Percentiles rank a stretch among this genome's conserved stretches.
These are phyloP conservation scores for Piromyces sp. DNA, from an alignment of 192 early-diverging fungal species.

Conservation along the genomic window DNA sequence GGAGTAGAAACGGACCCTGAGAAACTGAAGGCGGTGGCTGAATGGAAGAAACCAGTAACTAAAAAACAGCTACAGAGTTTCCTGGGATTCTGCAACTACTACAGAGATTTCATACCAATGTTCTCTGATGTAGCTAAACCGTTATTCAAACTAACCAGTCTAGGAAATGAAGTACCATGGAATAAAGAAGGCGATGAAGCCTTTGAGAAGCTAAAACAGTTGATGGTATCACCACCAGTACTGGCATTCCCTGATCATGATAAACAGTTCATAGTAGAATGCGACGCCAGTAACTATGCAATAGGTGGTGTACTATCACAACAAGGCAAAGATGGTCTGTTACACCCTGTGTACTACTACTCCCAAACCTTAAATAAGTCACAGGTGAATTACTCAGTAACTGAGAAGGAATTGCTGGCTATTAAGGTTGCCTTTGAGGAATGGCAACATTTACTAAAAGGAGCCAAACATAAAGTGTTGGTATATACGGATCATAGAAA, in stretches of 20 bases:
- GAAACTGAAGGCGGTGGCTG: conserved; percentile 8
- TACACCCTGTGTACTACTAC: conserved; percentile 1
- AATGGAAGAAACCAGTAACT: conserved; percentile 8
- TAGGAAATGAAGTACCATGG: neutral
- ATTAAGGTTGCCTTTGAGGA: conserved; percentile 6
- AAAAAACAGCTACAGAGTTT: conserved; percentile 7
- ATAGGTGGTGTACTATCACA: conserved; percentile 17
- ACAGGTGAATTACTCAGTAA: conserved; percentile 9
- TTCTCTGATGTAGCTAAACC: conserved; percentile 7
- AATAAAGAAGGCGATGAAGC: neutral
- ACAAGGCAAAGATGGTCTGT: neutral
- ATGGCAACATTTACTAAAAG: conserved; percentile 9
- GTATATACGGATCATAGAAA: too few species aligned
- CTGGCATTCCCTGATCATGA: conserved; percentile 8
- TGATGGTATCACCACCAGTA: conserved; percentile 12
- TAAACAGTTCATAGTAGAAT: conserved; percentile 9
- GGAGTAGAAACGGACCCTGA: conserved; percentile 11
- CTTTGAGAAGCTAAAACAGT: conserved; percentile 10
- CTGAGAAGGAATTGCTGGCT: conserved; percentile 9
- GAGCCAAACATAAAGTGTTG: neutral
- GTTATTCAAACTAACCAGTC: conserved; percentile 4
- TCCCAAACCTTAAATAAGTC: conserved; percentile 1
- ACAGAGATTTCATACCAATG: conserved; percentile 9
- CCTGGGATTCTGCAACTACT: too few species aligned
- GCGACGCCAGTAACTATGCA: conserved; percentile 18